Conservation (phyloP, 148 eudicot species). For the Cornus kousa region DNA sequence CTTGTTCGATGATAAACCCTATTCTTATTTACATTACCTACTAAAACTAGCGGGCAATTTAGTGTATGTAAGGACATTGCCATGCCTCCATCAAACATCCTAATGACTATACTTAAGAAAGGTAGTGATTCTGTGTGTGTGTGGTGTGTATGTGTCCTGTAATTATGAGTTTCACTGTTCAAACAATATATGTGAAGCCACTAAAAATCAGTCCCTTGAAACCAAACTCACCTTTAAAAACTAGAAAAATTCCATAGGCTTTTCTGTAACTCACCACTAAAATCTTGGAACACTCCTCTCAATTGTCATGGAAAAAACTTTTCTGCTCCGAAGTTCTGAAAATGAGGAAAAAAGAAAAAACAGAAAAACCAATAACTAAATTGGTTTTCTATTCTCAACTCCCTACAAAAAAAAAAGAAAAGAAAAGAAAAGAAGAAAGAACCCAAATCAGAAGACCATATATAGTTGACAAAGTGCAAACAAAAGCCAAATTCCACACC, state of each 20-base stretch:
- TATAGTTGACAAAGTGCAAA: not conserved
- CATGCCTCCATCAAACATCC: conserved; percentile 28
- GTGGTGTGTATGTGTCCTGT: not conserved
- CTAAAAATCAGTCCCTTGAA: not conserved
- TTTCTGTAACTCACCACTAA: conserved; percentile 1
- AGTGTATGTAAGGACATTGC: conserved; percentile 26
- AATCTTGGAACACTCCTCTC: not conserved
- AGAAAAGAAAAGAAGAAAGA: not conserved
- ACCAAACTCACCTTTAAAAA: conserved; percentile 5
- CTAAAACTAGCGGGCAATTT: conserved; percentile 17
- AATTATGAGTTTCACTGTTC: not conserved
- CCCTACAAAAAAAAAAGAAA: not conserved
- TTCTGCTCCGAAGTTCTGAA: too few relatives aligned
- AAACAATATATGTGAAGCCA: not conserved
- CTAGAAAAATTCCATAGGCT: not conserved
- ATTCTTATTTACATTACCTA: conserved; percentile 18
- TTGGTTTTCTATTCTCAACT: not conserved
- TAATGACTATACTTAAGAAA: conserved; percentile 2
- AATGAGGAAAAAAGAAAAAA: too few relatives aligned
- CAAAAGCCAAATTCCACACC: not conserved
- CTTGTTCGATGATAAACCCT: conserved; percentile 16
- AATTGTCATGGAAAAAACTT: not conserved
- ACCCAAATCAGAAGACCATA: not conserved
- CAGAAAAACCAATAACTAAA: not conserved
- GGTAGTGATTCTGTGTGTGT: not conserved